Percentiles rank a stretch among this genome's conserved stretches.
These are phyloP conservation scores for Capsicum baccatum DNA, from an alignment of 257 asterid species.

Conservation along the genomic window DNA sequence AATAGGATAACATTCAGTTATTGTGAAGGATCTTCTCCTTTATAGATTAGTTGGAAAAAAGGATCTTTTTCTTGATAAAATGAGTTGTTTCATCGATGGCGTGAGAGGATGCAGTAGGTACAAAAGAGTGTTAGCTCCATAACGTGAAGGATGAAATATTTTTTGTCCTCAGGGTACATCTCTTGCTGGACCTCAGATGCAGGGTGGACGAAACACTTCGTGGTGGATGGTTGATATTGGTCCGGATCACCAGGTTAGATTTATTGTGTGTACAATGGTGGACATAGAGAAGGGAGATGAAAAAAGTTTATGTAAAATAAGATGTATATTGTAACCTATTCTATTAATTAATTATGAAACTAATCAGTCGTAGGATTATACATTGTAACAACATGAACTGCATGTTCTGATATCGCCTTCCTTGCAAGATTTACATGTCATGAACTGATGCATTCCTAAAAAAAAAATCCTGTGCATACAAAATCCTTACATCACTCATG, in stretches of 20 bases:
- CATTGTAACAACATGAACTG: background rate
- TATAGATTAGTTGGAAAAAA: background rate
- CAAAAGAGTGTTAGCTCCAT: slow-evolving; percentile 4
- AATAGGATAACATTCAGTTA: background rate
- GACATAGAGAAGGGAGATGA: background rate
- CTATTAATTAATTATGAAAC: background rate
- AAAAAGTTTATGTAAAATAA: background rate
- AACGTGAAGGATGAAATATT: background rate
- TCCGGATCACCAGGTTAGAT: slow-evolving; percentile 82
- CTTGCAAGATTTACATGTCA: background rate
- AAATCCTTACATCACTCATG: background rate
- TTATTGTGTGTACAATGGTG: background rate
- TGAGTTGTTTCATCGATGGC: background rate
- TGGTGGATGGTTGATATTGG: slow-evolving; percentile 99
- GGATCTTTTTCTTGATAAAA: too few species aligned
- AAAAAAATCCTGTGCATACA: background rate
- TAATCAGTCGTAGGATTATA: background rate
- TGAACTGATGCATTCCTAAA: background rate
- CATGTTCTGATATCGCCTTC: background rate
- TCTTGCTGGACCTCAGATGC: slow-evolving; percentile 84
- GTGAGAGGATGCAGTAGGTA: background rate
- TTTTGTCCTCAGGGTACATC: slow-evolving; percentile 70
- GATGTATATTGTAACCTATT: background rate
- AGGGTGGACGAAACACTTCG: slow-evolving; percentile 63
- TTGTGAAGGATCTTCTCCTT: background rate